Evolutionary conservation across 169 alveolate species (phyloP).

Genomic region (Plasmodium reichenowi): DNA sequence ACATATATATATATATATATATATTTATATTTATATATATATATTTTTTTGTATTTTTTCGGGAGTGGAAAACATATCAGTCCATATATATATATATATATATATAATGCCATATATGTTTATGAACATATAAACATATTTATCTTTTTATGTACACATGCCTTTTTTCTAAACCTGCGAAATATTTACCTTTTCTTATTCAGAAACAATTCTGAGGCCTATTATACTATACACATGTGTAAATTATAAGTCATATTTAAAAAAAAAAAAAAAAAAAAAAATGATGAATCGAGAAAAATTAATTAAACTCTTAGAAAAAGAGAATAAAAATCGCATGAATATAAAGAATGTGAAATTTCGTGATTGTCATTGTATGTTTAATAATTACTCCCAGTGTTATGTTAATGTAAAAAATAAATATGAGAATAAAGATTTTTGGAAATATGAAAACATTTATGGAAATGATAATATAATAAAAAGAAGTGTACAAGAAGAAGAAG

Average conservation of each 20-base stretch:
- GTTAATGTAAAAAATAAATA: constrained; percentile 41
- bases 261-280: too few species aligned
- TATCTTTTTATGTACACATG: not conserved
- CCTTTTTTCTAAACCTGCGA: not conserved
- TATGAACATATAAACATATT: not conserved
- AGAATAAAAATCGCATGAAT: constrained; percentile 58
- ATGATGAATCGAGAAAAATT: constrained; percentile 38
- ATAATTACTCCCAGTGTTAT: constrained; percentile 65
- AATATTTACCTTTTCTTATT: too few species aligned
- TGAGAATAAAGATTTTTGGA: constrained; percentile 15
- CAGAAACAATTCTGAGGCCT: too few species aligned
- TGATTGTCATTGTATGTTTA: constrained; percentile 44
- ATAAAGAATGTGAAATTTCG: constrained; percentile 47
- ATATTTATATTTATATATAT: not conserved
- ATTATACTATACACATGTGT: too few species aligned
- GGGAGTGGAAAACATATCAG: not conserved
- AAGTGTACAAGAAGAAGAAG: constrained; percentile 13
- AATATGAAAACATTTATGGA: constrained; percentile 73
- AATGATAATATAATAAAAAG: constrained; percentile 35
- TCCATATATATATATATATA: not conserved
- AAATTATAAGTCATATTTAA: too few species aligned
- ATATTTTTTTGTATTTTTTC: too few species aligned
- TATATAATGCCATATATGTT: not conserved
- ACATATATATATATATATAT: not conserved
- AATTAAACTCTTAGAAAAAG: constrained; percentile 36